These are phyloP conservation scores for Lophium mytilinum DNA, from an alignment of 495 filamentous ascomycete genomes.

Conservation along the genomic window DNA sequence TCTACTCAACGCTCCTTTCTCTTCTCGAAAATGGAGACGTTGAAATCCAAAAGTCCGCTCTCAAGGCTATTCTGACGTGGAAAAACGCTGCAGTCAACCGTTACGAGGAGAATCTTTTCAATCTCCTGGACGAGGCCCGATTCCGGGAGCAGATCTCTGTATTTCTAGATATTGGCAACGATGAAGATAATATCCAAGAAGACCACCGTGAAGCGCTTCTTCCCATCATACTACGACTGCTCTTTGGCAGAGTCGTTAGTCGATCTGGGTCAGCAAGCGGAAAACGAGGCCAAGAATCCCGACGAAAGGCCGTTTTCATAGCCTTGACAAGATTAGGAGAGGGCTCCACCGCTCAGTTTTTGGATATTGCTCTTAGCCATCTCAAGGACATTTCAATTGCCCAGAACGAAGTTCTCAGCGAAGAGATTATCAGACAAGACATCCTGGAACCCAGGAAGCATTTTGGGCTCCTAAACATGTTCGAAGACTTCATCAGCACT, in stretches of 20 bases:
- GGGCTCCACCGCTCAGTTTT: conserved; percentile 65
- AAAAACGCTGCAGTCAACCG: conserved; percentile 64
- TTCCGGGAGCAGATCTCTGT: conserved; percentile 88
- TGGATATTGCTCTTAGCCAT: conserved; percentile 71
- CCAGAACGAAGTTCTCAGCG: conserved; percentile 43
- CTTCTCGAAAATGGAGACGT: conserved; percentile 79
- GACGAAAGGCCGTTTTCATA: conserved; percentile 57
- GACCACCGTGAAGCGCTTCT: conserved; percentile 65
- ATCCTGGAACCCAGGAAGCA: conserved; percentile 64
- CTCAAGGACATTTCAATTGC: conserved; percentile 52
- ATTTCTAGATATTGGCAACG: conserved; percentile 62
- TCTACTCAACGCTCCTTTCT: conserved; percentile 61
- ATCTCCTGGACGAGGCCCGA: conserved; percentile 80
- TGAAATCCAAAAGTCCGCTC: conserved; percentile 73
- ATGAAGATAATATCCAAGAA: conserved; percentile 64
- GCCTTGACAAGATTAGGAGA: conserved; percentile 52
- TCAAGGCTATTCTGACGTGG: conserved; percentile 85
- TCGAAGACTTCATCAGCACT: conserved; percentile 77
- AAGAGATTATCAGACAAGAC: conserved; percentile 44
- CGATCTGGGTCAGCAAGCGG: conserved; percentile 62
- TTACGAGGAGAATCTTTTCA: conserved; percentile 81
- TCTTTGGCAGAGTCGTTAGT: conserved; percentile 84
- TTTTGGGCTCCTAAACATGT: conserved; percentile 80
- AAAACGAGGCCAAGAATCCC: conserved; percentile 50
- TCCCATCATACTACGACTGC: conserved; percentile 75